Conservation (phyloP, 306 rosid species). For the Mimosa bimucronata region DNA sequence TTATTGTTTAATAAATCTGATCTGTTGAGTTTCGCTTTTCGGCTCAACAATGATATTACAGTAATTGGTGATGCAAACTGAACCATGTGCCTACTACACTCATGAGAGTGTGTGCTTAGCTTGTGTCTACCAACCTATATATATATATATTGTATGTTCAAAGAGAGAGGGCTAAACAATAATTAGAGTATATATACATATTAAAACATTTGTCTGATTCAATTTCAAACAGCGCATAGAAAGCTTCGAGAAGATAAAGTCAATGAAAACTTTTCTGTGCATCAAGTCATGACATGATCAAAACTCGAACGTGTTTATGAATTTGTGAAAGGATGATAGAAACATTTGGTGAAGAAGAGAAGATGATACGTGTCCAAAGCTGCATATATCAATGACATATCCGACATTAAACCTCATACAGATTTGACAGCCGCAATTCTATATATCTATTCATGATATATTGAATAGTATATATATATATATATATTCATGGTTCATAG, state of each 20-base stretch:
- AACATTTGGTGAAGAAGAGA: conserved; percentile 6
- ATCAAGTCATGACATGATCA: background rate
- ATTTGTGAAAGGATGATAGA: conserved; percentile 5
- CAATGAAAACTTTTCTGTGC: background rate
- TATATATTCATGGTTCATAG: background rate
- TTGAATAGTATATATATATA: too few relatives aligned
- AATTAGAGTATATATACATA: conserved; percentile 14
- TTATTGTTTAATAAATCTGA: background rate
- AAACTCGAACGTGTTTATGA: background rate
- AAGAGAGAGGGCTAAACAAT: conserved; percentile 22
- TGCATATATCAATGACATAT: conserved; percentile 28
- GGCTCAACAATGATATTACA: background rate
- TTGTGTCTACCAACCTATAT: conserved; percentile 33
- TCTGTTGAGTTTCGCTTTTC: background rate
- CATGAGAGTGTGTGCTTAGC: conserved; percentile 19
- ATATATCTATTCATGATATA: too few relatives aligned
- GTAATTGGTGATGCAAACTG: conserved; percentile 15
- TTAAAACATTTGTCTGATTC: conserved; percentile 31
- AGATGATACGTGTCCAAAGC: conserved; percentile 30
- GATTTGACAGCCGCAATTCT: conserved; percentile 17
- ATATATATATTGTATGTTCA: conserved; percentile 18
- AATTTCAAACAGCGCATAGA: conserved; percentile 29
- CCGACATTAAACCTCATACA: background rate
- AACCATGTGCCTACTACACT: conserved; percentile 40
- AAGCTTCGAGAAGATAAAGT: conserved; percentile 42